A percentile compares a stretch with the other conserved stretches of the same genome.
Conservation (phyloP, 2,329 filamentous ascomycete species). For the Botryotinia calthae region DNA sequence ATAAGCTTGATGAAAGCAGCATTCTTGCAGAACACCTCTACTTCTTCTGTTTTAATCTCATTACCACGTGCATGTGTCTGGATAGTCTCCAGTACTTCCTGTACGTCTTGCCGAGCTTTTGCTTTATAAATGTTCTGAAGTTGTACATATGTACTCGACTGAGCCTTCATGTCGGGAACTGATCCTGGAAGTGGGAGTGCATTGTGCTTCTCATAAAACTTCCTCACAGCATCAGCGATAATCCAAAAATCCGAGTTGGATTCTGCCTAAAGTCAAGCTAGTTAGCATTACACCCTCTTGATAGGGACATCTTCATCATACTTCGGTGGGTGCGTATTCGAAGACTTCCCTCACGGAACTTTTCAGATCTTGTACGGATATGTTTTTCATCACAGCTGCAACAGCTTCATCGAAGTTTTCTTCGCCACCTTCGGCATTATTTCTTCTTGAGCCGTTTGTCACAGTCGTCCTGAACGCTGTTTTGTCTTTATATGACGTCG, state of each 20-base stretch:
- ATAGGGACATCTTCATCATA: conserved; percentile 50
- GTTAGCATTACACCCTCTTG: conserved; percentile 29
- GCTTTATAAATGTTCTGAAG: conserved; percentile 91
- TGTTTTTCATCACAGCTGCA: conserved; percentile 81
- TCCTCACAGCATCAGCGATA: conserved; percentile 74
- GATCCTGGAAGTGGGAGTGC: conserved; percentile 81
- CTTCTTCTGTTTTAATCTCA: conserved; percentile 65
- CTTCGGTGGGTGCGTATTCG: conserved; percentile 54
- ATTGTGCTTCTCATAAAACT: conserved; percentile 71
- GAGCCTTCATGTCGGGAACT: conserved; percentile 96
- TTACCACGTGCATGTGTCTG: conserved; percentile 50
- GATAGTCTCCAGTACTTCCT: conserved; percentile 68
- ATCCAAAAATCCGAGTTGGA: conserved; percentile 74
- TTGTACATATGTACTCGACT: conserved; percentile 83
- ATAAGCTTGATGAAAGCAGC: conserved; percentile 90
- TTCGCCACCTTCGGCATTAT: conserved; percentile 81
- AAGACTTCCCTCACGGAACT: conserved; percentile 76
- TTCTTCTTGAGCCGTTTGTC: conserved; percentile 61
- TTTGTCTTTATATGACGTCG: conserved; percentile 81
- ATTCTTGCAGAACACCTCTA: conserved; percentile 94
- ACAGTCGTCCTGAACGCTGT: conserved; percentile 74
- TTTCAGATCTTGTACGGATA: conserved; percentile 66
- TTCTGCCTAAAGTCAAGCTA: conserved; percentile 43
- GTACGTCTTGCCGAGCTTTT: conserved; percentile 76
- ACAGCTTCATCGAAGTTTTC: conserved; percentile 97